A percentile compares a stretch with the other conserved stretches of the same genome.
Conservation (phyloP, 495 filamentous ascomycete species). For the Massariosphaeria phaeospora region DNA sequence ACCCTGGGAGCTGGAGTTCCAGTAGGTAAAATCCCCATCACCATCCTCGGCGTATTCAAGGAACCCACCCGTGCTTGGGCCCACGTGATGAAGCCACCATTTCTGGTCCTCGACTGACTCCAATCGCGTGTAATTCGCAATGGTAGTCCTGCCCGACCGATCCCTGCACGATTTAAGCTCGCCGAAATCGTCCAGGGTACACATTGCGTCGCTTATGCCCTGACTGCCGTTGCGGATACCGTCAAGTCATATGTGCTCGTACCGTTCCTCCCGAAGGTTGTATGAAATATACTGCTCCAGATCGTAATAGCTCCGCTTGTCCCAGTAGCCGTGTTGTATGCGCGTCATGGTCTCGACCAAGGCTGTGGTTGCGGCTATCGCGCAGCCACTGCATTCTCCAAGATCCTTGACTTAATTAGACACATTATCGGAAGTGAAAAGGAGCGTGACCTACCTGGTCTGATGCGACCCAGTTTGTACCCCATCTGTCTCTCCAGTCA, state of each 20-base stretch:
- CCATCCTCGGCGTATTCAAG: too few species aligned
- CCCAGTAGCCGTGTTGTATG: conserved; percentile 3
- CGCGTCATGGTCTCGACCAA: background rate
- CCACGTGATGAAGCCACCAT: background rate
- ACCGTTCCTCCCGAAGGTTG: background rate
- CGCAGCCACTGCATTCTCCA: background rate
- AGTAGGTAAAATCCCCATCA: background rate
- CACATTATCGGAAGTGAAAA: background rate
- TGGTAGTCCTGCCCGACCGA: background rate
- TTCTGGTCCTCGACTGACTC: background rate
- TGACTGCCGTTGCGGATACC: background rate
- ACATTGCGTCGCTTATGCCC: background rate
- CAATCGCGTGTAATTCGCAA: background rate
- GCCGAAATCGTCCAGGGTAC: background rate
- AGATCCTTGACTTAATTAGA: background rate
- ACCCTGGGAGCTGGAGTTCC: background rate
- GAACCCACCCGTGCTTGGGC: background rate
- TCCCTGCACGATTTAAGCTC: background rate
- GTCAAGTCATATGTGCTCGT: background rate
- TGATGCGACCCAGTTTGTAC: background rate
- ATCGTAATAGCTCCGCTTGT: background rate
- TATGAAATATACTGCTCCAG: too few species aligned
- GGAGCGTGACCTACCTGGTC: background rate
- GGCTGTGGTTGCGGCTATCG: background rate
- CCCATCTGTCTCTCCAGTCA: background rate